Conservation (phyloP, 805 yeast genomes). For the Metahyphopichia silvanorum region DNA sequence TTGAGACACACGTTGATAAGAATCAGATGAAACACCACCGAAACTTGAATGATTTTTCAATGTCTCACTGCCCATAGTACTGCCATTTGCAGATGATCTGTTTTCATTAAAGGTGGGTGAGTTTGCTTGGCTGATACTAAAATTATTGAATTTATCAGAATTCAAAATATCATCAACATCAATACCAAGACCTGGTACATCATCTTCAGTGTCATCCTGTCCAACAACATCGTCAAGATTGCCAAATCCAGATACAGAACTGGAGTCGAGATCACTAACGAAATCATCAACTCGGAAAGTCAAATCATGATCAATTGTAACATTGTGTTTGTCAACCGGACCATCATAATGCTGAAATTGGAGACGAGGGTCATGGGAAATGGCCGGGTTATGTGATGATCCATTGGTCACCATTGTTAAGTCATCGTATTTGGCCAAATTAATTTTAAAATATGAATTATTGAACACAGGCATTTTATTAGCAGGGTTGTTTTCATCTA, state of each 20-base stretch:
- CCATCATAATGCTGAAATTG: conserved; percentile 11
- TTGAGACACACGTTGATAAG: conserved; percentile 3
- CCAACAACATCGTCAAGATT: conserved; percentile 25
- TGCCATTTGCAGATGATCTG: background rate
- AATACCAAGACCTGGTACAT: conserved; percentile 38
- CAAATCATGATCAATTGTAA: conserved; percentile 28
- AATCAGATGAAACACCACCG: conserved; percentile 13
- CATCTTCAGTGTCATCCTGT: conserved; percentile 32
- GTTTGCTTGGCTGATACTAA: conserved; percentile 14
- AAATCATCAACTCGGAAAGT: conserved; percentile 36
- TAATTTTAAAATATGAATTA: conserved; percentile 30
- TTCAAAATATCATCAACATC: conserved; percentile 42
- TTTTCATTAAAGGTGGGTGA: conserved; percentile 4
- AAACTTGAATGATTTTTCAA: conserved; percentile 1
- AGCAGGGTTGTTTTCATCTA: conserved; percentile 13
- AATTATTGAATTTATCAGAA: conserved; percentile 35
- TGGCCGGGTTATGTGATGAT: background rate
- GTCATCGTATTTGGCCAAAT: conserved; percentile 34
- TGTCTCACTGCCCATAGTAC: background rate
- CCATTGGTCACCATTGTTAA: conserved; percentile 7
- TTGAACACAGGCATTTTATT: conserved; percentile 33
- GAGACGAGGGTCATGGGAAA: conserved; percentile 3
- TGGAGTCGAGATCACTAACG: conserved; percentile 22
- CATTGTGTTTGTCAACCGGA: conserved; percentile 16
- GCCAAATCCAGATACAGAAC: conserved; percentile 9